Percentiles rank a stretch among this genome's conserved stretches.
phyloP scores from a whole-genome alignment of 108 stramenopile species.

The Epithemia pelagica region DNA sequence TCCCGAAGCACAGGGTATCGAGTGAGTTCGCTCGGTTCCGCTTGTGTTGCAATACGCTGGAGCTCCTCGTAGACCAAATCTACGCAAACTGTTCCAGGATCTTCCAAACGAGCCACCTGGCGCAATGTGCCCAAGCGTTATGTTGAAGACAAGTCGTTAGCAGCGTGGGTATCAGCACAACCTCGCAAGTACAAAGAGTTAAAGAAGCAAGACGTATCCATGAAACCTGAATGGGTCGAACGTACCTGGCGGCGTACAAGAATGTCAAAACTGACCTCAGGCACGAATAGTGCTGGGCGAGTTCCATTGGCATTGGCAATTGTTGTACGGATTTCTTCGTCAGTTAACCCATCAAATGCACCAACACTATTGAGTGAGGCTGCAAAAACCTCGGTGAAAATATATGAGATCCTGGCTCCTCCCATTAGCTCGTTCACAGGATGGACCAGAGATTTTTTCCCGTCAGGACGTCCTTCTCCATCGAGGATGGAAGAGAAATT shows the following conservation, averaged over 20 bases:
- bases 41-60: constrained; percentile 84
- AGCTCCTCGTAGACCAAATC: constrained; percentile 95
- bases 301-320: constrained; percentile 95
- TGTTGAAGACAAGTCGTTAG: too few relatives aligned
- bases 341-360: constrained; percentile 90
- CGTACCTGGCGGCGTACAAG: constrained; percentile 81
- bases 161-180: too few relatives aligned
- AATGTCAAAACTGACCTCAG: constrained; percentile 95
- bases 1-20: constrained; percentile 90
- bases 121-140: too few relatives aligned
- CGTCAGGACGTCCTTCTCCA: constrained; percentile 41
- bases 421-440: constrained; percentile 84
- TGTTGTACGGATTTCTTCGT: constrained; percentile 96
- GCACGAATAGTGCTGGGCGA: constrained; percentile 91
- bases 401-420: constrained; percentile 92
- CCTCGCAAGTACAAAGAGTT: too few relatives aligned
- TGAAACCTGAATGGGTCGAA: too few relatives aligned
- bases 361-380: constrained; percentile 79
- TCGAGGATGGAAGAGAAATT: constrained; percentile 87
- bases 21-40: constrained; percentile 81
- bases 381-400: constrained; percentile 93
- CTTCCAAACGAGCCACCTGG: constrained; percentile 91
- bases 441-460: background rate
- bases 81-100: constrained; percentile 92
- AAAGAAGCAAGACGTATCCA: too few relatives aligned